Evolutionary conservation across 805 yeast species (phyloP).

Genomic region (Metschnikowia kunwiensis): DNA sequence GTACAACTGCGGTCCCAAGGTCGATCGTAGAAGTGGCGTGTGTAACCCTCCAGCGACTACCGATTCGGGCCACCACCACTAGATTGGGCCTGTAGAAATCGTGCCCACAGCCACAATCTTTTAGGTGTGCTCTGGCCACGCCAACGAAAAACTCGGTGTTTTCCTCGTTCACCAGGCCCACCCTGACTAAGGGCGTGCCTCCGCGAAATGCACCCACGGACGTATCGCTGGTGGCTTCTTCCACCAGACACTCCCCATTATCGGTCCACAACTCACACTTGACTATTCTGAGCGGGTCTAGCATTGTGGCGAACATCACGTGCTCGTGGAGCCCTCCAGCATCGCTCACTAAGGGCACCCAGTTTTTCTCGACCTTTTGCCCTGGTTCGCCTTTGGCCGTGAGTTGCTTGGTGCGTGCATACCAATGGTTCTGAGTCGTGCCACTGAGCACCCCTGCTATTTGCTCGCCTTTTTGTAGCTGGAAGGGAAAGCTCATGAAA

Average conservation of each 20-base stretch:
- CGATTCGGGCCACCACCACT: conserved; percentile 33
- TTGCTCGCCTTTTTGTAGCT: conserved; percentile 15
- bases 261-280: conserved; percentile 25
- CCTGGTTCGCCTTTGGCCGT: conserved; percentile 2
- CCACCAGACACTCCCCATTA: conserved; percentile 24
- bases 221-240: not conserved
- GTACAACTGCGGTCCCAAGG: conserved; percentile 28
- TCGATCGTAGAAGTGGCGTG: conserved; percentile 35
- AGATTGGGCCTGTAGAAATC: conserved; percentile 45
- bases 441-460: not conserved
- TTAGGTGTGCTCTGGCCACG: conserved; percentile 43
- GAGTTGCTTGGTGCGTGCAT: conserved; percentile 11
- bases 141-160: conserved; percentile 45
- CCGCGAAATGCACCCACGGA: conserved; percentile 23
- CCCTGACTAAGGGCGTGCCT: conserved; percentile 22
- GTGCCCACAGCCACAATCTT: conserved; percentile 43
- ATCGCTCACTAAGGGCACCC: conserved; percentile 39
- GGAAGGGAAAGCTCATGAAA: conserved; percentile 18
- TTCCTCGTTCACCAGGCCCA: conserved; percentile 1
- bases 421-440: conserved; percentile 4
- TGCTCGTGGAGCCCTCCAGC: conserved; percentile 24
- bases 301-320: conserved; percentile 31
- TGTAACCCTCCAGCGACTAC: conserved; percentile 17
- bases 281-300: conserved; percentile 29
- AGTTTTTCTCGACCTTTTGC: conserved; percentile 29